Percentiles rank a stretch among this genome's conserved stretches.
phyloP scores from a whole-genome alignment of 495 filamentous ascomycete genomes.

The Rhizodiscina lignyota region DNA sequence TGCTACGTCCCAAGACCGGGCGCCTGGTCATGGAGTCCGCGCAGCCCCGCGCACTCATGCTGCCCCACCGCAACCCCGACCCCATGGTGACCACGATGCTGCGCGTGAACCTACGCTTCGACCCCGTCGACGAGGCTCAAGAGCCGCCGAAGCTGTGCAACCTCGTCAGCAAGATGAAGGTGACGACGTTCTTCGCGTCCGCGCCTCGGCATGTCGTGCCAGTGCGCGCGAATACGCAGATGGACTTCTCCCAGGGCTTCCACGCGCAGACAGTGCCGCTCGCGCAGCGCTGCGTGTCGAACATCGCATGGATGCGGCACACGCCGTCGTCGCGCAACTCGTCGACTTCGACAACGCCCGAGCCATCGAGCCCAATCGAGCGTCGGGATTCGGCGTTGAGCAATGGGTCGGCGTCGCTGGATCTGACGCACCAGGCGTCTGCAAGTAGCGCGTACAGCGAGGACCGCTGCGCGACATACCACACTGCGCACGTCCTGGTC shows the following conservation, averaged over 20 bases:
- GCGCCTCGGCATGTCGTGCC: constrained; percentile 31
- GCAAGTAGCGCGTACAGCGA: constrained; percentile 21
- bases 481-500: constrained; percentile 52
- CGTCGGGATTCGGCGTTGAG: constrained; percentile 44
- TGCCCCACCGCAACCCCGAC: constrained; percentile 30
- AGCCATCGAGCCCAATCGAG: constrained; percentile 3
- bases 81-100: constrained; percentile 36
- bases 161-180: constrained; percentile 54
- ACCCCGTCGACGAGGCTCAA: constrained; percentile 38
- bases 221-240: constrained; percentile 25
- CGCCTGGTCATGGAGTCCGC: constrained; percentile 50
- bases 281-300: constrained; percentile 44
- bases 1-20: constrained; percentile 66
- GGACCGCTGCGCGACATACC: constrained; percentile 30
- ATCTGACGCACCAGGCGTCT: constrained; percentile 18
- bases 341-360: constrained; percentile 6
- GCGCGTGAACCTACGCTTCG: constrained; percentile 56
- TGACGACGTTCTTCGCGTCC: constrained; percentile 55
- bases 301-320: constrained; percentile 50
- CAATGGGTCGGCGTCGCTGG: constrained; percentile 6
- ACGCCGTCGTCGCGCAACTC: background rate
- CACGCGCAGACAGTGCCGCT: constrained; percentile 49
- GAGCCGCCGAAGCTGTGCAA: constrained; percentile 49
- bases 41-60: constrained; percentile 54
- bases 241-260: constrained; percentile 37